Conservation (phyloP, 2,329 filamentous ascomycete species). For the Amauroascus verrucosus region DNA sequence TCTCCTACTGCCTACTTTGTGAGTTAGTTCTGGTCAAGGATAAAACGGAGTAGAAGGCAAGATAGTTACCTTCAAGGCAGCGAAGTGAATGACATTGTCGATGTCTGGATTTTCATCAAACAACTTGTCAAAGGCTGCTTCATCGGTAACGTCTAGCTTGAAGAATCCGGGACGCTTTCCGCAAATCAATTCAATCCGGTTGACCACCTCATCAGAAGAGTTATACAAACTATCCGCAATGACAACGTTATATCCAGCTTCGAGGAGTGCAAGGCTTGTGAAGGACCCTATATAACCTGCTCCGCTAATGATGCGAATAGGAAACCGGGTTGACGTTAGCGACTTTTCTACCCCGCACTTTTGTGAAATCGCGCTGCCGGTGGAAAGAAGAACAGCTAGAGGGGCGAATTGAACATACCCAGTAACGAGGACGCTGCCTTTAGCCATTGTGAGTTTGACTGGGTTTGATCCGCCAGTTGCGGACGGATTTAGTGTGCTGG, state of each 20-base stretch:
- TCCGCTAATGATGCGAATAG: conserved; percentile 51
- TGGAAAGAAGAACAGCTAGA: conserved; percentile 1
- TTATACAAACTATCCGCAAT: conserved; percentile 97
- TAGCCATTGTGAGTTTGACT: conserved; percentile 48
- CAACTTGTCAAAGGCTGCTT: conserved; percentile 70
- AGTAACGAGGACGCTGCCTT: conserved; percentile 82
- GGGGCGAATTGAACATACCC: conserved; percentile 52
- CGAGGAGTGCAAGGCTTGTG: conserved; percentile 80
- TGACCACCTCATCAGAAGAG: conserved; percentile 79
- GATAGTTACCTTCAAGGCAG: conserved; percentile 69
- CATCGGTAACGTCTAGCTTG: conserved; percentile 79
- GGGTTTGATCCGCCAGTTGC: not conserved
- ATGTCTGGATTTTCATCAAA: conserved; percentile 85
- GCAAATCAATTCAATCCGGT: conserved; percentile 87
- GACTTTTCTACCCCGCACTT: conserved; percentile 17
- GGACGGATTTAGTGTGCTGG: not conserved
- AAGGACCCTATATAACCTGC: conserved; percentile 99
- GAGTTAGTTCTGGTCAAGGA: not conserved
- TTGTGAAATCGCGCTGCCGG: conserved; percentile 9
- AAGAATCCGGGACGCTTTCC: conserved; percentile 81
- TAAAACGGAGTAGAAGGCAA: not conserved
- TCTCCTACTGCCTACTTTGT: conserved; percentile 73
- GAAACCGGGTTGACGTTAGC: conserved; percentile 7
- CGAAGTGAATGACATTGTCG: conserved; percentile 98
- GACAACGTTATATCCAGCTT: conserved; percentile 92